Percentiles rank a stretch among this genome's conserved stretches.
phyloP scores from a whole-genome alignment of 2,329 filamentous ascomycete species.

The Ceratocystis huliohia region DNA sequence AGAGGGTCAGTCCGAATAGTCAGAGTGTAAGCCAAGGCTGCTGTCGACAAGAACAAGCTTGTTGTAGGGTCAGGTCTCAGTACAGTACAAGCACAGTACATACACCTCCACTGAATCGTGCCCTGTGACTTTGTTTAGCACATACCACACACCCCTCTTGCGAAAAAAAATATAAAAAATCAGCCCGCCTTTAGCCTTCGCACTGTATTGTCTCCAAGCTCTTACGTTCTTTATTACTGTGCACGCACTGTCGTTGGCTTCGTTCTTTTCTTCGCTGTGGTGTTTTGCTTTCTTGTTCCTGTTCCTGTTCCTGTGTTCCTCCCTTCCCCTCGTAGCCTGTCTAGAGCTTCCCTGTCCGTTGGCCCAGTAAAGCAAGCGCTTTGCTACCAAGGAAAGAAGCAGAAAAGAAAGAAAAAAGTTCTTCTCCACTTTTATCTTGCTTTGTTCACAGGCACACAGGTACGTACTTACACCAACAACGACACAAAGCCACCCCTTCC shows the following conservation, averaged over 20 bases:
- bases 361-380: slow-evolving; percentile 9
- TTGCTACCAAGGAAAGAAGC: neutral
- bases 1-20: no score
- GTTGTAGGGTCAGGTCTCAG: no score
- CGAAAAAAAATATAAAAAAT: neutral
- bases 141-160: neutral
- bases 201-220: neutral
- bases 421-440: neutral
- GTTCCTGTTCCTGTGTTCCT: neutral
- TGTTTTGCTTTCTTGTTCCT: neutral
- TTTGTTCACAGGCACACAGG: neutral
- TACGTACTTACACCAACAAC: neutral
- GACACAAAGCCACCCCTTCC: neutral
- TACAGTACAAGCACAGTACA: no score
- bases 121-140: no score
- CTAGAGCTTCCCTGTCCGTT: neutral
- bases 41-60: no score
- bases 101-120: no score
- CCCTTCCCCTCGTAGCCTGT: neutral
- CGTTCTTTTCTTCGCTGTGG: neutral
- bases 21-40: no score
- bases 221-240: neutral
- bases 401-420: neutral
- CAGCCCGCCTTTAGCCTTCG: neutral
- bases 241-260: neutral